phyloP scores from a whole-genome alignment of 371 early-diverging fungal species.

The Syncephalastrum contaminatum region DNA sequence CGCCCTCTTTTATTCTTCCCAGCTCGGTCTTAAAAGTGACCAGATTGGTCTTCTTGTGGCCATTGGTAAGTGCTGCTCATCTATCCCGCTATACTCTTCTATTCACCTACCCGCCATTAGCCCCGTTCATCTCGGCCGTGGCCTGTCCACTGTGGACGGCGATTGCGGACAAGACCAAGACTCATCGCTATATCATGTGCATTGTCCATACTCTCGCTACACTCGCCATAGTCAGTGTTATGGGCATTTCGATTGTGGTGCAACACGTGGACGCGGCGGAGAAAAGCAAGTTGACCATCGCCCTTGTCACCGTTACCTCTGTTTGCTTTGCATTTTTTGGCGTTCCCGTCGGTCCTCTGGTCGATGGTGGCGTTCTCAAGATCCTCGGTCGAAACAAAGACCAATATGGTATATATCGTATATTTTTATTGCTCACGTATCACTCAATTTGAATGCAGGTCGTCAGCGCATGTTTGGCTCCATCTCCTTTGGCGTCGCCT shows the following conservation, averaged over 20 bases:
- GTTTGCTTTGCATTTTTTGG: slow-evolving; percentile 56
- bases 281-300: slow-evolving; percentile 29
- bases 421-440: neutral
- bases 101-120: slow-evolving; percentile 19
- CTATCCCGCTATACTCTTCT: no score
- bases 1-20: slow-evolving; percentile 46
- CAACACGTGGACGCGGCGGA: slow-evolving; percentile 27
- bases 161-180: slow-evolving; percentile 50
- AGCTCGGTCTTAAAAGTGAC: slow-evolving; percentile 47
- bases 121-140: slow-evolving; percentile 53
- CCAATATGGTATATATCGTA: slow-evolving; percentile 35
- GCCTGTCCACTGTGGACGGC: slow-evolving; percentile 55
- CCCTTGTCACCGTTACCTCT: slow-evolving; percentile 44
- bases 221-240: slow-evolving; percentile 50
- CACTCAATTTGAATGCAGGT: slow-evolving; percentile 11
- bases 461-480: slow-evolving; percentile 57
- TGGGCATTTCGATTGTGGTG: slow-evolving; percentile 47
- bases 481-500: slow-evolving; percentile 50
- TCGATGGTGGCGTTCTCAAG: slow-evolving; percentile 53
- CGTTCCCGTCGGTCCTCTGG: slow-evolving; percentile 48
- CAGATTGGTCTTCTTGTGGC: slow-evolving; percentile 53
- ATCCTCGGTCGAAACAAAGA: slow-evolving; percentile 51
- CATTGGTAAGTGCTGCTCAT: slow-evolving; percentile 52
- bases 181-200: slow-evolving; percentile 52
- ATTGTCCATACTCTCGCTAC: slow-evolving; percentile 51